Evolutionary conservation across 371 early-diverging fungal species (phyloP), one percentile per base, ranked within the genome.

Genomic region (Rhizopus delemar): DNA sequence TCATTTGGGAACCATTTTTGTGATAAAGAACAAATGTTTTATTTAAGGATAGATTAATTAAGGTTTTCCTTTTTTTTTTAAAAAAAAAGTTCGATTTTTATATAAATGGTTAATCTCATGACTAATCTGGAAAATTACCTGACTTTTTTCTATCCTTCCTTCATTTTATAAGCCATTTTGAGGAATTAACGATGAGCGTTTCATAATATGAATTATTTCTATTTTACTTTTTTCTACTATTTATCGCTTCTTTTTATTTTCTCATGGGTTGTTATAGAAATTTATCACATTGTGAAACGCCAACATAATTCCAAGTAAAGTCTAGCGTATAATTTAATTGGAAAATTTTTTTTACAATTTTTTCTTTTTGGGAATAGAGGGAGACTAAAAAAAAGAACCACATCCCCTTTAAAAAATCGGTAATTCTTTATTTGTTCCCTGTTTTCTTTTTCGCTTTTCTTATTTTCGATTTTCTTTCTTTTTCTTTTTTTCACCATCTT

Each of bases 201-300:
- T 22, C 22, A 22, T 22, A 22, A 22, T 22, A 22, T 22, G 22
- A 22, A 1, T 22, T 22, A 22, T 22, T 22, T 22, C 22, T 22
- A 38, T 38, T 38, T 13, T 38, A 8, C 38, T 38, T 38, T 11
- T 38, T 5, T 11, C 5, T 38, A 38, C 5, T 38, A 13, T 6
- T 38, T 38, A 38, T 11, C 4, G 39, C 13, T 38, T 13, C 39
- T 22, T 22, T 22, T 22, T 22, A 22, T 22, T 22, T 22, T 22
- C 39, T 38, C 39, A 38, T 38, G 39, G 39, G 39, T 13, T 8
- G 13, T 38, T 38, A 41, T 41, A 53, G 28, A 38, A 29, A 57
- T n/a, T 50, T 50, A 50, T 50, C 57, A 32, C 50, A 57, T 57
- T 57, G 57, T 57, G 57, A 38, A 57, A 57, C 57, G 57, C 57